phyloP scores from a whole-genome alignment of 257 asterid genomes.

The Eustoma russellianum region DNA sequence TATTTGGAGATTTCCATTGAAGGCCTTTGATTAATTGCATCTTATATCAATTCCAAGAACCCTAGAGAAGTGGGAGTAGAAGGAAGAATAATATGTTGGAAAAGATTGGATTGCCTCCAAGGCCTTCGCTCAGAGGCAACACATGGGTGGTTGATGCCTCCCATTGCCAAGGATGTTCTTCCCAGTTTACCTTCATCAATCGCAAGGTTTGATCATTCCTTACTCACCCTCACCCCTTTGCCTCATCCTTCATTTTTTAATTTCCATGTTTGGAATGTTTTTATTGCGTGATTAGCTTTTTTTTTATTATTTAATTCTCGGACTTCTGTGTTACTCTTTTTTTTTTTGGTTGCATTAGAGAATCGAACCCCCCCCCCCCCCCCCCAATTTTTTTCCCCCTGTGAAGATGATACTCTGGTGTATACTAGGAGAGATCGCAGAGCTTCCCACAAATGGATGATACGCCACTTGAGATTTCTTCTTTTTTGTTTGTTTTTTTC shows the following conservation, averaged over 20 bases:
- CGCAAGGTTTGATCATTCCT: slow-evolving; percentile 56
- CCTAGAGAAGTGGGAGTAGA: neutral
- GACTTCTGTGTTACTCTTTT: no score
- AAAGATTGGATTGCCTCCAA: slow-evolving; percentile 86
- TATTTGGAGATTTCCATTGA: no score
- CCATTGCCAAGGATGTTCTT: slow-evolving; percentile 94
- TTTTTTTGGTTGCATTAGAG: no score
- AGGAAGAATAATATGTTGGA: slow-evolving; percentile 61
- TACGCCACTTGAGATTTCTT: no score
- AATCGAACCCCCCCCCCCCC: no score
- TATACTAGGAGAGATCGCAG: no score
- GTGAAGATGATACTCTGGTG: no score
- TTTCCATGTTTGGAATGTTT: neutral
- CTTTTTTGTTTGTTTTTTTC: no score
- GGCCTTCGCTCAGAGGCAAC: slow-evolving; percentile 80
- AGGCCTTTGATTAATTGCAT: neutral
- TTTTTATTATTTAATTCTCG: no score
- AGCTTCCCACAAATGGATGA: no score
- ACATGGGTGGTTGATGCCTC: slow-evolving; percentile 91
- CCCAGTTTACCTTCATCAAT: slow-evolving; percentile 92
- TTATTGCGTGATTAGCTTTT: no score
- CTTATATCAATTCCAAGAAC: neutral
- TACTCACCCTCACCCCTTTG: neutral
- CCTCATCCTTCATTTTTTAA: slow-evolving; percentile 1
- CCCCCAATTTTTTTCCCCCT: no score